Conservation (phyloP, 306 rosid species). For the Vigna trinervia region DNA sequence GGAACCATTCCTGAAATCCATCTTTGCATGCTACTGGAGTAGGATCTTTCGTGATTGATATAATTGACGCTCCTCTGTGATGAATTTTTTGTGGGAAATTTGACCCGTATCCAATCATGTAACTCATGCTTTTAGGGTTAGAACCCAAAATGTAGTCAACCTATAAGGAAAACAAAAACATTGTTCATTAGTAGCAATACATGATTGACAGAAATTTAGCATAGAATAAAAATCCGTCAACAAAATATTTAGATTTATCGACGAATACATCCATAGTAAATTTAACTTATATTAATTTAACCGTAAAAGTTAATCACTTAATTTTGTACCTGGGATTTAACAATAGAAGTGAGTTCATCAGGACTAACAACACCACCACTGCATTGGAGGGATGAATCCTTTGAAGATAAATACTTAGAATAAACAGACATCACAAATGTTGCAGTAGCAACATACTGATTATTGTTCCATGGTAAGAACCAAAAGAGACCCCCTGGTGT, state of each 20-base stretch:
- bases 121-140: slow-evolving; percentile 60
- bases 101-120: slow-evolving; percentile 75
- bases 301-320: too few species aligned
- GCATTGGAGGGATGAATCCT: slow-evolving; percentile 39
- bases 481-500: slow-evolving; percentile 58
- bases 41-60: slow-evolving; percentile 48
- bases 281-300: too few species aligned
- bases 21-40: slow-evolving; percentile 54
- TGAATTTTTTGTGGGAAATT: slow-evolving; percentile 56
- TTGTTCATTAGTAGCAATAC: too few species aligned
- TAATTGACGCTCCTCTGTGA: slow-evolving; percentile 78
- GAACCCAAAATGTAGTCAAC: slow-evolving; percentile 69
- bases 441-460: slow-evolving; percentile 64
- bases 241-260: too few species aligned
- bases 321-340: slow-evolving; percentile 52
- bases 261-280: too few species aligned
- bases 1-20: slow-evolving; percentile 51
- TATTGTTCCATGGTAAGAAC: slow-evolving; percentile 60
- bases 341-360: slow-evolving; percentile 47
- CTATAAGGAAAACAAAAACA: slow-evolving; percentile 24
- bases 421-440: slow-evolving; percentile 52
- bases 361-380: slow-evolving; percentile 41
- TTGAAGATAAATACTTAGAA: slow-evolving; percentile 52
- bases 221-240: too few species aligned
- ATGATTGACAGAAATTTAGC: too few species aligned